Evolutionary conservation across 495 filamentous ascomycete genomes (phyloP).

Genomic region (Staphylotrichum longicolle): DNA sequence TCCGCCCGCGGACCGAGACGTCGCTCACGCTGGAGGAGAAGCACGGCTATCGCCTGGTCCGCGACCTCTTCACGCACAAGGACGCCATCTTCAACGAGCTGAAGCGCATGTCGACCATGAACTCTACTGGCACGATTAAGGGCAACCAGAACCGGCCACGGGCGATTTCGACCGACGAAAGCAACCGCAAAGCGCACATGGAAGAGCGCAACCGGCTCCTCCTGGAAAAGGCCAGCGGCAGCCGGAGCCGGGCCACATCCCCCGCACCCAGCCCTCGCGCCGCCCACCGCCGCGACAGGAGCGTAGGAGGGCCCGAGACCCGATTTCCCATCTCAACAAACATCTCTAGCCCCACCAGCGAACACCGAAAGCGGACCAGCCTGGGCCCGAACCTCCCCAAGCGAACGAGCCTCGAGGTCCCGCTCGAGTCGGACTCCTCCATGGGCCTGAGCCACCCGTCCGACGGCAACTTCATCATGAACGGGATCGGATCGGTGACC

Average conservation of each 20-base stretch:
- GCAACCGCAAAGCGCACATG: slow-evolving; percentile 88
- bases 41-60: slow-evolving; percentile 85
- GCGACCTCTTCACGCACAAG: slow-evolving; percentile 91
- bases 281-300: slow-evolving; percentile 70
- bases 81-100: slow-evolving; percentile 93
- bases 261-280: slow-evolving; percentile 62
- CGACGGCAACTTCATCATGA: slow-evolving; percentile 42
- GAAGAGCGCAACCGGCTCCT: slow-evolving; percentile 87
- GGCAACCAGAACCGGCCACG: slow-evolving; percentile 63
- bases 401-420: slow-evolving; percentile 47
- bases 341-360: slow-evolving; percentile 53
- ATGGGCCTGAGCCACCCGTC: slow-evolving; percentile 39
- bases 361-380: slow-evolving; percentile 33
- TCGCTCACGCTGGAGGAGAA: slow-evolving; percentile 94
- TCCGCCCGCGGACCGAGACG: slow-evolving; percentile 80
- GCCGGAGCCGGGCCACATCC: slow-evolving; percentile 67
- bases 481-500: slow-evolving; percentile 32
- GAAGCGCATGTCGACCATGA: slow-evolving; percentile 78
- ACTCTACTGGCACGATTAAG: slow-evolving; percentile 49
- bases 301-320: slow-evolving; percentile 72
- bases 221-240: slow-evolving; percentile 54
- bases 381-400: slow-evolving; percentile 42
- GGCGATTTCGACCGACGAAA: slow-evolving; percentile 93
- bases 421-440: slow-evolving; percentile 36
- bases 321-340: slow-evolving; percentile 84